Conservation (phyloP, 2,329 filamentous ascomycete species). For the Verticillium dahliae region DNA sequence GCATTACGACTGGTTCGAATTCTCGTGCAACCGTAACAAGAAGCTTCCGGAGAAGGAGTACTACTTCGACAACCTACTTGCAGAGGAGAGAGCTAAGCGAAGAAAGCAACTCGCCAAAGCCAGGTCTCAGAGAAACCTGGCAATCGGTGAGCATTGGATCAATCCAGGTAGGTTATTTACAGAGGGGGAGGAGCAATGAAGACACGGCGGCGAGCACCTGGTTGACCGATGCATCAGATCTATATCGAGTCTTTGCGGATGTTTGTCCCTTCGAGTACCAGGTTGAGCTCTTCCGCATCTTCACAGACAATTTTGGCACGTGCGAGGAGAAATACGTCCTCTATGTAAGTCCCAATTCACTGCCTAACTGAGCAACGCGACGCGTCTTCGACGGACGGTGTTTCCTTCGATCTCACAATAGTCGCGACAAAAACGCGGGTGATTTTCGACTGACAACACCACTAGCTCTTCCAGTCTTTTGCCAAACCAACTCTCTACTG, state of each 20-base stretch:
- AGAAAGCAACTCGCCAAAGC: slow-evolving; percentile 25
- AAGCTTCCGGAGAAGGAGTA: slow-evolving; percentile 29
- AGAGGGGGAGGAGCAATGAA: too few species aligned
- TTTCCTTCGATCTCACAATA: neutral
- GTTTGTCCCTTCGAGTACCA: slow-evolving; percentile 56
- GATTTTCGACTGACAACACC: neutral
- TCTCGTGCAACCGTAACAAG: slow-evolving; percentile 26
- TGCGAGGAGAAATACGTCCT: slow-evolving; percentile 35
- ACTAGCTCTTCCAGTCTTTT: slow-evolving; percentile 64
- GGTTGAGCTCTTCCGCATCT: slow-evolving; percentile 37
- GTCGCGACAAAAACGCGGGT: neutral
- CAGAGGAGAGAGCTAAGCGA: slow-evolving; percentile 21
- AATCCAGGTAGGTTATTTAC: slow-evolving; percentile 38
- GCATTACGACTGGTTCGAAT: slow-evolving; percentile 46
- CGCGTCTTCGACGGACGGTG: neutral
- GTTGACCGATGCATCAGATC: slow-evolving; percentile 29
- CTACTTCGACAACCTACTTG: slow-evolving; percentile 24
- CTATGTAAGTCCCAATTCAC: slow-evolving; percentile 38
- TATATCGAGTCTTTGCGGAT: slow-evolving; percentile 63
- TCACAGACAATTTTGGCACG: slow-evolving; percentile 5
- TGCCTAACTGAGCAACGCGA: neutral
- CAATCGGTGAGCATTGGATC: slow-evolving; percentile 32
- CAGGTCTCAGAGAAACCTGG: slow-evolving; percentile 25
- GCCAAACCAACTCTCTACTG: slow-evolving; percentile 53
- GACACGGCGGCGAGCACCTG: neutral